These are phyloP conservation scores for Cryptococcus neoformans DNA, from an alignment of 1,284 basidiomycete species.

Conservation along the genomic window DNA sequence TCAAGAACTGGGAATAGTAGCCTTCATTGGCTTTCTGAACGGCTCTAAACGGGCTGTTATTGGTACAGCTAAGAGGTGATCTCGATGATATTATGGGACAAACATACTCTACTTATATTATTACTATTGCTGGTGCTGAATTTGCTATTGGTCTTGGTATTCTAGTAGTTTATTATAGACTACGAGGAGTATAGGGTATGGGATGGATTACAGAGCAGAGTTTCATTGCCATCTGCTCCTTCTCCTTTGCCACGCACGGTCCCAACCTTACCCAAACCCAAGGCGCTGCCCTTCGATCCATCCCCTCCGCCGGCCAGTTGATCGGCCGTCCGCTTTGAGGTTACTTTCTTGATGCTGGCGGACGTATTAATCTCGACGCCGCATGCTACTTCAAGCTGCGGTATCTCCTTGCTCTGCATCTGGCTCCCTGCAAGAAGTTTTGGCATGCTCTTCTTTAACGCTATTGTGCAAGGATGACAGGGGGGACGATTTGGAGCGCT, in stretches of 20 bases:
- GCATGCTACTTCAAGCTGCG: constrained; percentile 46
- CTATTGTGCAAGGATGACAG: constrained; percentile 46
- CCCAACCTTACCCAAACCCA: constrained; percentile 48
- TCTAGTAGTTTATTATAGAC: too few relatives aligned
- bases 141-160: too few relatives aligned
- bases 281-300: constrained; percentile 50
- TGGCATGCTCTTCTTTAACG: constrained; percentile 48
- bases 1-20: too few relatives aligned
- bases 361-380: constrained; percentile 49
- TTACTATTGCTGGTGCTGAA: too few relatives aligned
- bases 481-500: constrained; percentile 49
- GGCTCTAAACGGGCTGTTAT: too few relatives aligned
- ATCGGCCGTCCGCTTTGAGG: constrained; percentile 50
- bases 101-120: too few relatives aligned
- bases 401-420: constrained; percentile 46
- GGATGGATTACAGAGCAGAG: too few relatives aligned
- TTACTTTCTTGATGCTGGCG: constrained; percentile 45
- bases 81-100: too few relatives aligned
- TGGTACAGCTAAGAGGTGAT: too few relatives aligned
- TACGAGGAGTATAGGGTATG: too few relatives aligned
- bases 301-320: constrained; percentile 51
- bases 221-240: constrained; percentile 51
- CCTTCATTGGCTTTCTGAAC: too few relatives aligned
- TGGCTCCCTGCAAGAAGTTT: constrained; percentile 50
- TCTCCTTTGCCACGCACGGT: constrained; percentile 50